These are phyloP conservation scores for Pleurotus giganteus DNA, from an alignment of 768 basidiomycete species.

Conservation along the genomic window DNA sequence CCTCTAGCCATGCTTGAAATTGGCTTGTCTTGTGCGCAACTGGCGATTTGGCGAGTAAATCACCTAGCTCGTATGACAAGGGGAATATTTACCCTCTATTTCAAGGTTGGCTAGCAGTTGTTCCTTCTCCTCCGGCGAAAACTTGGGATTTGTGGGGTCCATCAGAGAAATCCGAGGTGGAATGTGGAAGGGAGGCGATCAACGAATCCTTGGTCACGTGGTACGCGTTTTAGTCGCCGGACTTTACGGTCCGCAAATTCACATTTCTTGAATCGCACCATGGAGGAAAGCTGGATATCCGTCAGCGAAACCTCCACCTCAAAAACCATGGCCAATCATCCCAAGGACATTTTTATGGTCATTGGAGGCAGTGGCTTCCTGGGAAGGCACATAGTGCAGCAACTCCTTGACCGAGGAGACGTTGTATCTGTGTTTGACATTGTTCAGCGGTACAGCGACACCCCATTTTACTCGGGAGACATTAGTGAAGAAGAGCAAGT, in stretches of 20 bases:
- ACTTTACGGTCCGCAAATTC: slow-evolving; percentile 6
- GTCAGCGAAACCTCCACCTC: slow-evolving; percentile 6
- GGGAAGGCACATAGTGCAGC: slow-evolving; percentile 88
- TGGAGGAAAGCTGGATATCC: slow-evolving; percentile 10
- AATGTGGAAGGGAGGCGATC: slow-evolving; percentile 13
- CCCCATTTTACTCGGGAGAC: slow-evolving; percentile 87
- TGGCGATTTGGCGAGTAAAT: slow-evolving; percentile 23
- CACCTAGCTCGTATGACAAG: not conserved
- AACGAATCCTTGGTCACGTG: slow-evolving; percentile 32
- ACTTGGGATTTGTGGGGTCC: slow-evolving; percentile 28
- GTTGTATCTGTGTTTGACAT: slow-evolving; percentile 87
- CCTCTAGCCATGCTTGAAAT: slow-evolving; percentile 72
- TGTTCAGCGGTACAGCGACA: slow-evolving; percentile 85
- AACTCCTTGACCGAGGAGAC: slow-evolving; percentile 76
- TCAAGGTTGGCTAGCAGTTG: slow-evolving; percentile 77
- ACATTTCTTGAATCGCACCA: slow-evolving; percentile 10
- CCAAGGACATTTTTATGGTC: slow-evolving; percentile 78
- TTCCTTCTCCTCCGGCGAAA: slow-evolving; percentile 67
- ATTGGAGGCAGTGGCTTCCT: slow-evolving; percentile 94
- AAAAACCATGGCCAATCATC: slow-evolving; percentile 2
- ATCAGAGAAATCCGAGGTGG: slow-evolving; percentile 5
- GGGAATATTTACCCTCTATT: slow-evolving; percentile 59
- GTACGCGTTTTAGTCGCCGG: slow-evolving; percentile 26
- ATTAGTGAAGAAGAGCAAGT: slow-evolving; percentile 78
- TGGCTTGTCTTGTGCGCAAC: slow-evolving; percentile 75